phyloP scores from a whole-genome alignment of 306 rosid genomes.

The Medicago lupulina region DNA sequence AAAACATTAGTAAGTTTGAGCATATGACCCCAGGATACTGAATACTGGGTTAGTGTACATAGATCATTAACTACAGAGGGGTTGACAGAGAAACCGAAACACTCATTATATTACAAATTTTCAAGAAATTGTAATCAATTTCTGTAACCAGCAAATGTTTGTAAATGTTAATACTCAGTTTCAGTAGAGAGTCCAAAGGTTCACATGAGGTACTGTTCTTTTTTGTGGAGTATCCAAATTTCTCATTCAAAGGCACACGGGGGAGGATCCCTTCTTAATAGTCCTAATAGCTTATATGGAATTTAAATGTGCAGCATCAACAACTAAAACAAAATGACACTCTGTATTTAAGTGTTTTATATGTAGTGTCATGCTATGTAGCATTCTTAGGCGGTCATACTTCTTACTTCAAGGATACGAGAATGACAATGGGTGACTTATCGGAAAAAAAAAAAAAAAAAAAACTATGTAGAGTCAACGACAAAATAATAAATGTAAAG shows the following conservation, averaged over 20 bases:
- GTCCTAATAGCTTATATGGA: conserved; percentile 18
- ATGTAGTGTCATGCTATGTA: conserved; percentile 18
- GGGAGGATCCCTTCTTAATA: neutral
- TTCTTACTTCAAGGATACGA: conserved; percentile 30
- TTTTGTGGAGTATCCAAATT: conserved; percentile 21
- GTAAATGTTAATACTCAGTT: conserved; percentile 13
- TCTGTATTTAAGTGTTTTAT: conserved; percentile 3
- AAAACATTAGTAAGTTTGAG: neutral
- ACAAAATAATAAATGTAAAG: conserved; percentile 28
- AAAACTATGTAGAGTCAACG: neutral
- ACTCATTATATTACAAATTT: neutral
- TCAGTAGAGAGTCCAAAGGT: conserved; percentile 16
- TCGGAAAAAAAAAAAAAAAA: neutral
- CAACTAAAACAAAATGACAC: conserved; percentile 21
- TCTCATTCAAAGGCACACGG: conserved; percentile 13
- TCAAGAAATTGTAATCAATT: conserved; percentile 24
- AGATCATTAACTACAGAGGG: conserved; percentile 11
- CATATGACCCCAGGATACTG: conserved; percentile 35
- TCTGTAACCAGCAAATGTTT: conserved; percentile 9
- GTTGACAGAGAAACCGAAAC: too few species aligned
- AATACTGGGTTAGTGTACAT: conserved; percentile 19
- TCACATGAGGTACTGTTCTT: conserved; percentile 15
- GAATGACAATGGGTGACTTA: conserved; percentile 13
- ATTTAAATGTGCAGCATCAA: conserved; percentile 18
- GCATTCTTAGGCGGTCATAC: conserved; percentile 26